Conservation (phyloP, 2,329 filamentous ascomycete species). For the Echinosphaeria canescens region DNA sequence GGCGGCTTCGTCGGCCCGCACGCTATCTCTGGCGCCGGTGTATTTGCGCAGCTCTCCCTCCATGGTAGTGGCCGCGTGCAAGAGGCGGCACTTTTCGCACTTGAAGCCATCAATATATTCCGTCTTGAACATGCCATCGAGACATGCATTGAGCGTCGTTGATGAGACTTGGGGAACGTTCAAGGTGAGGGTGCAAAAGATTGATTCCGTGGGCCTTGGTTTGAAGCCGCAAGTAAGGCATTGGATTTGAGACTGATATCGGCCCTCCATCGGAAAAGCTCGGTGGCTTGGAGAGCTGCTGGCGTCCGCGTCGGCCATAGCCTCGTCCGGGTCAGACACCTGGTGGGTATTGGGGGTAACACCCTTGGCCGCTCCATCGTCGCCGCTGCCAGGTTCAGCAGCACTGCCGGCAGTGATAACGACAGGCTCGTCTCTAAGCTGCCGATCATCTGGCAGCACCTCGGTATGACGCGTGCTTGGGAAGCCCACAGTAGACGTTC, state of each 20-base stretch:
- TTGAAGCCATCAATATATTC: slow-evolving; percentile 96
- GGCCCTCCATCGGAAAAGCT: slow-evolving; percentile 91
- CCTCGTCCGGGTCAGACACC: no score
- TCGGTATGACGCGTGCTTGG: no score
- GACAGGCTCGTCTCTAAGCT: slow-evolving; percentile 4
- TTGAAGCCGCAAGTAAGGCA: slow-evolving; percentile 81
- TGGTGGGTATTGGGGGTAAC: no score
- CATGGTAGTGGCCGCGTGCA: slow-evolving; percentile 50
- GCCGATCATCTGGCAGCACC: no score
- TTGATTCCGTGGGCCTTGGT: slow-evolving; percentile 62
- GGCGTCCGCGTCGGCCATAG: no score
- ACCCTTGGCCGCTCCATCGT: no score
- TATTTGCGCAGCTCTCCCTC: slow-evolving; percentile 33
- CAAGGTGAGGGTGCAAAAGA: slow-evolving; percentile 80
- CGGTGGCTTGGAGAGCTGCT: no score
- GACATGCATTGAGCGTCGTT: slow-evolving; percentile 68
- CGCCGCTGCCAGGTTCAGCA: no score
- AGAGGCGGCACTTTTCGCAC: slow-evolving; percentile 79
- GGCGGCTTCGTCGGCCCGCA: slow-evolving; percentile 24
- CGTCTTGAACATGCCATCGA: slow-evolving; percentile 84
- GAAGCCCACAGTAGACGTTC: no score
- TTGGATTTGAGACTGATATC: slow-evolving; percentile 84
- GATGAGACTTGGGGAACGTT: slow-evolving; percentile 71
- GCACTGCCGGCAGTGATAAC: no score
- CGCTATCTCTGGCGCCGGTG: slow-evolving; percentile 26